A percentile compares a stretch with the other conserved stretches of the same genome.
These are phyloP conservation scores for Hansenula lynferdii DNA, from an alignment of 1,139 yeast species.

Conservation along the genomic window DNA sequence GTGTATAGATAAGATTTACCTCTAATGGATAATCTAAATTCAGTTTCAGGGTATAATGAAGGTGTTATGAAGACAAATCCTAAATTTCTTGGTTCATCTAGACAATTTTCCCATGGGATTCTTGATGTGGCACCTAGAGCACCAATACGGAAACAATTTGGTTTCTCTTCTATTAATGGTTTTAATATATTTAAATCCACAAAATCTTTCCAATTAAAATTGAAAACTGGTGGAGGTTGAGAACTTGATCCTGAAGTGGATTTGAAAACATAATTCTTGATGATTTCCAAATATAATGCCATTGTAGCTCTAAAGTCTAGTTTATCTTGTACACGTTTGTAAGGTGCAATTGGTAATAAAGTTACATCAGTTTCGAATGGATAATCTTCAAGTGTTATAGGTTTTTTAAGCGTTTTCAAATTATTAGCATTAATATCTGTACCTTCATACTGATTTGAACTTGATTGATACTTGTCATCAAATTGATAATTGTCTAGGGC, in stretches of 20 bases:
- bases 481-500: slow-evolving; percentile 12
- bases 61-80: slow-evolving; percentile 29
- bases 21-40: slow-evolving; percentile 28
- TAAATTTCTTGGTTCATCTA: slow-evolving; percentile 27
- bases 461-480: slow-evolving; percentile 18
- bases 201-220: slow-evolving; percentile 33
- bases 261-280: slow-evolving; percentile 24
- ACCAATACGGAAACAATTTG: slow-evolving; percentile 32
- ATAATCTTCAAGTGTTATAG: slow-evolving; percentile 20
- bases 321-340: slow-evolving; percentile 25
- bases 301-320: slow-evolving; percentile 27
- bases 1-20: slow-evolving; percentile 29
- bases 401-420: slow-evolving; percentile 12
- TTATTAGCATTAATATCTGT: too few species aligned
- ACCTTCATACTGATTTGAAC: too few species aligned
- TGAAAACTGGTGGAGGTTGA: slow-evolving; percentile 25
- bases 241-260: slow-evolving; percentile 20
- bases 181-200: slow-evolving; percentile 28
- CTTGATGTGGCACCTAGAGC: slow-evolving; percentile 30
- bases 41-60: slow-evolving; percentile 28
- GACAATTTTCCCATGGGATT: slow-evolving; percentile 32
- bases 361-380: slow-evolving; percentile 25
- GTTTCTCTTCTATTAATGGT: slow-evolving; percentile 29
- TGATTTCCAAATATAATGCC: slow-evolving; percentile 25
- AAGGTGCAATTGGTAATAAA: slow-evolving; percentile 32